These are phyloP conservation scores for Botrytis deweyae DNA, from an alignment of 2,329 filamentous ascomycete genomes.

Conservation along the genomic window DNA sequence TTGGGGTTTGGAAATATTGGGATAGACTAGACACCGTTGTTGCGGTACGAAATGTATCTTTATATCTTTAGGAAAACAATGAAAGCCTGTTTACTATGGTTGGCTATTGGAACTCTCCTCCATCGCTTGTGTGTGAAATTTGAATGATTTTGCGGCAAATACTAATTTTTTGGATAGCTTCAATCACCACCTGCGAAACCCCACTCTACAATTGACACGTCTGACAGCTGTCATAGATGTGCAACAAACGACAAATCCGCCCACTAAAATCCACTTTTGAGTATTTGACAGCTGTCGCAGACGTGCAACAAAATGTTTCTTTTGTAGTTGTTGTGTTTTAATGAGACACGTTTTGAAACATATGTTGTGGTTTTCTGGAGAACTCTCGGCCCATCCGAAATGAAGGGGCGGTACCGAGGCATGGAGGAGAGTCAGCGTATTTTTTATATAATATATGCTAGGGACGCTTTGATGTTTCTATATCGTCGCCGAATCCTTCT, in stretches of 20 bases:
- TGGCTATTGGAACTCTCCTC: not conserved
- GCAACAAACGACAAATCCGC: not conserved
- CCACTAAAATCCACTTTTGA: not conserved
- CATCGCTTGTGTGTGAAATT: not conserved
- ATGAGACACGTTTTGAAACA: not conserved
- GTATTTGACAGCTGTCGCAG: slow-evolving; percentile 14
- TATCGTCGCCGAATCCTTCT: not conserved
- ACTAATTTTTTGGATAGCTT: not conserved
- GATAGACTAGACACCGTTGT: not conserved
- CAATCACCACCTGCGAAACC: not conserved
- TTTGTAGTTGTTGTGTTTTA: not conserved
- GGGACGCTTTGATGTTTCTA: not conserved
- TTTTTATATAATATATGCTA: not conserved
- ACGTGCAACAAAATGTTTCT: slow-evolving; percentile 4
- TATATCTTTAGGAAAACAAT: not conserved
- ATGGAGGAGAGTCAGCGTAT: not conserved
- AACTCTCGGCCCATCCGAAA: not conserved
- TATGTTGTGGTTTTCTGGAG: not conserved
- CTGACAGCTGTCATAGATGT: slow-evolving; percentile 13
- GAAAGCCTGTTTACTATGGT: not conserved
- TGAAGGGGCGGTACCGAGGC: slow-evolving; percentile 5
- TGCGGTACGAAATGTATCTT: not conserved
- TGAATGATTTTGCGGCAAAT: not conserved
- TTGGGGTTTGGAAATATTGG: not conserved
- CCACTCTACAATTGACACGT: not conserved